Percentiles rank a stretch among this genome's conserved stretches.
Conservation (phyloP, 208 protist genomes). For the Acanthamoeba lenticulata region DNA sequence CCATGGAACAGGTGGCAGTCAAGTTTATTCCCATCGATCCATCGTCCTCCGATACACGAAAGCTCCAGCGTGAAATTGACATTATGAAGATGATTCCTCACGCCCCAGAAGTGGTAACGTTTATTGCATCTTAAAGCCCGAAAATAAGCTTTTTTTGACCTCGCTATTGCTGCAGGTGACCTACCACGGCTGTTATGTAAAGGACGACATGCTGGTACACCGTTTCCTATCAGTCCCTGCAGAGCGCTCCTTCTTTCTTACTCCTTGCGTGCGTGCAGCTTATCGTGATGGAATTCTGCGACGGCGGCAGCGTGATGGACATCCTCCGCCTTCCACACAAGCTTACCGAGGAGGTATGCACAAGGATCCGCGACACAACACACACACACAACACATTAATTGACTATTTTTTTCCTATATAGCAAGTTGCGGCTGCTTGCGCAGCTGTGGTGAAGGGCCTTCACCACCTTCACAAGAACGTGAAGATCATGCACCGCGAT, state of each 20-base stretch:
- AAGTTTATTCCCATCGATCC: conserved; percentile 59
- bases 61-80: conserved; percentile 51
- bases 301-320: conserved; percentile 40
- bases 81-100: conserved; percentile 56
- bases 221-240: too few species aligned
- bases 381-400: too few species aligned
- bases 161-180: background rate
- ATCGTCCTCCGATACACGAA: background rate
- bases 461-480: conserved; percentile 50
- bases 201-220: conserved; percentile 34
- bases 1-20: conserved; percentile 20
- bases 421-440: conserved; percentile 29
- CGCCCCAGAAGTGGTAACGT: conserved; percentile 7
- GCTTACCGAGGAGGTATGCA: background rate
- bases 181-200: conserved; percentile 43
- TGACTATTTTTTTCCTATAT: too few species aligned
- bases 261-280: background rate
- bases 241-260: background rate
- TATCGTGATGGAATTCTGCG: conserved; percentile 54
- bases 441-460: conserved; percentile 37
- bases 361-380: background rate
- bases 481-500: conserved; percentile 51
- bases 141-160: background rate
- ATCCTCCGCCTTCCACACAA: conserved; percentile 19
- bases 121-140: background rate